Conservation (phyloP, 2,329 filamentous ascomycete genomes). For the Pestalotiopsis sp. region DNA sequence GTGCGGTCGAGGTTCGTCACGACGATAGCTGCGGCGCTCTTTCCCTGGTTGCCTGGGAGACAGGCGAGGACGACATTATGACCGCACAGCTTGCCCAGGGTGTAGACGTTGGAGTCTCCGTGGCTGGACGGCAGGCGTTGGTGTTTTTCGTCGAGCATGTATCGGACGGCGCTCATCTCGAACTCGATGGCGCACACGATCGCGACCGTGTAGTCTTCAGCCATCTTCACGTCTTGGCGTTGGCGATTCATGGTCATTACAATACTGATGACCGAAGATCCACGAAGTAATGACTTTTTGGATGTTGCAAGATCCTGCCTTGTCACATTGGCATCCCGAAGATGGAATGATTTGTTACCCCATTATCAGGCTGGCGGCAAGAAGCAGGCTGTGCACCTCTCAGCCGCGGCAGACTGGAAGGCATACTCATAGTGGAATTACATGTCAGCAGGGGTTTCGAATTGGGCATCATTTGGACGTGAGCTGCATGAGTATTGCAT, state of each 20-base stretch:
- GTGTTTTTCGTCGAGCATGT: constrained; percentile 29
- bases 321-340: no score
- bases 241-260: neutral
- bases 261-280: no score
- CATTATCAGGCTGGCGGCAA: neutral
- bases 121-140: constrained; percentile 12
- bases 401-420: neutral
- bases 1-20: constrained; percentile 22
- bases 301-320: no score
- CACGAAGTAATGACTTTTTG: no score
- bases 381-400: neutral
- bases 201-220: constrained; percentile 25
- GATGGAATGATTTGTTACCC: neutral
- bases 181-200: constrained; percentile 25
- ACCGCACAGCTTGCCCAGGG: constrained; percentile 24
- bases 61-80: constrained; percentile 29
- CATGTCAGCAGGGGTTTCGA: neutral
- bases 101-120: constrained; percentile 25
- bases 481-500: neutral
- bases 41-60: constrained; percentile 25
- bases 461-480: neutral
- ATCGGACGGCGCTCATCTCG: constrained; percentile 27
- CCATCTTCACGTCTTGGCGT: neutral
- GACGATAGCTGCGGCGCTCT: constrained; percentile 23
- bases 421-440: neutral